Evolutionary conservation across 2,329 filamentous ascomycete species (phyloP).

Genomic region (Xylariaceae sp.): DNA sequence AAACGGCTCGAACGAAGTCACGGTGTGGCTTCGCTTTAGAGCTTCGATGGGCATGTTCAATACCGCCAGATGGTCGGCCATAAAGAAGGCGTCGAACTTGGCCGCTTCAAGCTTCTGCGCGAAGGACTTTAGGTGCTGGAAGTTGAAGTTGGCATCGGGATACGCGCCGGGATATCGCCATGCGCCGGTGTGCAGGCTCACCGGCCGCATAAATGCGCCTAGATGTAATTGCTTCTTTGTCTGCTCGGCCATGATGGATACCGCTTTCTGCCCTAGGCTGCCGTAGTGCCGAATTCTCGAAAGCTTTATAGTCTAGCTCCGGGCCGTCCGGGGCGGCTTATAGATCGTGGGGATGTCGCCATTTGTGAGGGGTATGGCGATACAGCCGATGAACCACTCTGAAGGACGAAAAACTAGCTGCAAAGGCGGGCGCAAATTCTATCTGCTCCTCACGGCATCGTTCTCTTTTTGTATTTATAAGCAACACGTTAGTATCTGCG

Average conservation of each 20-base stretch:
- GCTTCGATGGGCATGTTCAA: slow-evolving; percentile 60
- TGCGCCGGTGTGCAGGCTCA: slow-evolving; percentile 57
- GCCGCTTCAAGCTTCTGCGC: slow-evolving; percentile 56
- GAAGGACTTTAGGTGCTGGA: slow-evolving; percentile 54
- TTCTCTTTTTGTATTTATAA: slow-evolving; percentile 20
- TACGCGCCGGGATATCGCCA: slow-evolving; percentile 59
- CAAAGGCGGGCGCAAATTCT: slow-evolving; percentile 3
- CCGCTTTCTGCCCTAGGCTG: neutral
- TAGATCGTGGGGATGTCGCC: slow-evolving; percentile 22
- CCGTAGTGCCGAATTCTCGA: slow-evolving; percentile 9
- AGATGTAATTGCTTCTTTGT: slow-evolving; percentile 49
- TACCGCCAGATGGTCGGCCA: slow-evolving; percentile 58
- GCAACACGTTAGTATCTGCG: neutral
- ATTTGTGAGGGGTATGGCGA: slow-evolving; percentile 29
- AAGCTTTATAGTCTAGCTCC: slow-evolving; percentile 7
- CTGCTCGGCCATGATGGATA: slow-evolving; percentile 23
- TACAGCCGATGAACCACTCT: slow-evolving; percentile 12
- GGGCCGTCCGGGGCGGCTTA: slow-evolving; percentile 16
- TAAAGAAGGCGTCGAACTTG: slow-evolving; percentile 61
- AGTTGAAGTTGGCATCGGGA: slow-evolving; percentile 61
- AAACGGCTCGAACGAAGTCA: slow-evolving; percentile 60
- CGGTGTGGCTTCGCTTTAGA: slow-evolving; percentile 59
- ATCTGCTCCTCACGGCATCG: slow-evolving; percentile 10
- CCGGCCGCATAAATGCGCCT: slow-evolving; percentile 62
- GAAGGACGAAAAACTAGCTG: neutral